phyloP scores from a whole-genome alignment of 805 yeast species.

The Wickerhamiella lipophila region DNA sequence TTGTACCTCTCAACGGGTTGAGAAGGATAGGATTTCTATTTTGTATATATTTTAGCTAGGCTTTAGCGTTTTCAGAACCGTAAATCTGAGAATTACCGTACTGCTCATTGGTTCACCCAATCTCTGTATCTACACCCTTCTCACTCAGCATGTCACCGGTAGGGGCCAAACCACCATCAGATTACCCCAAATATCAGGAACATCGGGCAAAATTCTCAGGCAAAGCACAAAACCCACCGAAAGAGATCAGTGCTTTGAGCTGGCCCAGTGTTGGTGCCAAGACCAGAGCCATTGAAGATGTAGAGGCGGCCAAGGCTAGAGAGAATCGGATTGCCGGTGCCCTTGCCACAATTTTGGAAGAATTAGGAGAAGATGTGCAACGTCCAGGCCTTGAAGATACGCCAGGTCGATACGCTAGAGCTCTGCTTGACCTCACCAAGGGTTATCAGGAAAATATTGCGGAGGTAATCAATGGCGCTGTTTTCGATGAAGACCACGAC shows the following conservation, averaged over 20 bases:
- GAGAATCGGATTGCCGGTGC: conserved; percentile 74
- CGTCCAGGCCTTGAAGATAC: conserved; percentile 89
- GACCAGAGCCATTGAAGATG: conserved; percentile 52
- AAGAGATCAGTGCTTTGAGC: conserved; percentile 75
- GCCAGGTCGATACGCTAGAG: conserved; percentile 92
- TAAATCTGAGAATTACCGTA: background rate
- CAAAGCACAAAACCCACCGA: conserved; percentile 16
- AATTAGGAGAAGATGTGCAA: conserved; percentile 79
- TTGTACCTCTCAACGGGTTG: background rate
- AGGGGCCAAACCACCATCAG: conserved; percentile 18
- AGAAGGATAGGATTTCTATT: too few relatives aligned
- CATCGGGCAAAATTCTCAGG: conserved; percentile 24
- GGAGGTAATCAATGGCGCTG: conserved; percentile 87
- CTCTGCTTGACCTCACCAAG: conserved; percentile 88
- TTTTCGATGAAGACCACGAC: conserved; percentile 95
- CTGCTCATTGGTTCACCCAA: background rate
- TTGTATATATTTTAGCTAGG: background rate
- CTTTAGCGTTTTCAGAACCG: too few relatives aligned
- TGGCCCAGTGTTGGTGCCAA: conserved; percentile 91
- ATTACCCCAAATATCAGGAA: conserved; percentile 22
- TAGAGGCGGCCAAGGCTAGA: conserved; percentile 52
- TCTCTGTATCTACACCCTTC: background rate
- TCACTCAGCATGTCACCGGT: conserved; percentile 13
- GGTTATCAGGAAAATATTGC: conserved; percentile 92
- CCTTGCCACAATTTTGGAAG: conserved; percentile 54